Evolutionary conservation across 1,139 yeast genomes (phyloP).

Genomic region (Hansenula lynferdii): DNA sequence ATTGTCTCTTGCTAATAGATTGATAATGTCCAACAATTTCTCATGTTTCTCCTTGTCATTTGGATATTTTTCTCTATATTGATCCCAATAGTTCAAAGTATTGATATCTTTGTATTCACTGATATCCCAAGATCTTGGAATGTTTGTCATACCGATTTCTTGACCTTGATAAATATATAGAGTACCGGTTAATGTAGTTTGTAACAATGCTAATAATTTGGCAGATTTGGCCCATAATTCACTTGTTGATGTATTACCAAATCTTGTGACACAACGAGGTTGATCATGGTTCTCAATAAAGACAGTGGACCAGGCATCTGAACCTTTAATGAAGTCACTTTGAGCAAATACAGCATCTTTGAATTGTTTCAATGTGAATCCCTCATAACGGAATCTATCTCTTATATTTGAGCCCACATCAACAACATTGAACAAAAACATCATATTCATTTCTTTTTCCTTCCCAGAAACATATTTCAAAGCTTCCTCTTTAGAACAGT

Average conservation of each 20-base stretch:
- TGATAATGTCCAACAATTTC: constrained; percentile 30
- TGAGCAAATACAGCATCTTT: constrained; percentile 35
- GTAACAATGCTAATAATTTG: constrained; percentile 44
- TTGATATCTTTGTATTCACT: constrained; percentile 48
- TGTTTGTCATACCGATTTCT: constrained; percentile 53
- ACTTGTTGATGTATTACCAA: constrained; percentile 39
- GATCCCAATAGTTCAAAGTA: constrained; percentile 38
- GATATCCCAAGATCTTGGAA: constrained; percentile 41
- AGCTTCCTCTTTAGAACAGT: constrained; percentile 37
- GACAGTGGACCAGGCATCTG: constrained; percentile 58
- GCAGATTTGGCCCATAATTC: constrained; percentile 30
- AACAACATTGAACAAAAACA: constrained; percentile 45
- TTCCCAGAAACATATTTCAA: constrained; percentile 45
- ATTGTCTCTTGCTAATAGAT: constrained; percentile 45
- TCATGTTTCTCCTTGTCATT: constrained; percentile 29
- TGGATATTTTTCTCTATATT: constrained; percentile 30
- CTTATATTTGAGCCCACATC: constrained; percentile 35
- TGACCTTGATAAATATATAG: constrained; percentile 57
- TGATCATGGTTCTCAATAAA: constrained; percentile 59
- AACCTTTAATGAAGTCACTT: constrained; percentile 37
- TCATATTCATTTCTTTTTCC: constrained; percentile 46
- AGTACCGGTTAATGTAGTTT: constrained; percentile 48
- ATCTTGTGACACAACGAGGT: constrained; percentile 48
- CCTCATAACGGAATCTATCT: constrained; percentile 31
- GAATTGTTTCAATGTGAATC: constrained; percentile 37